Conservation (phyloP, 768 basidiomycete species). For the Collybia sp. region DNA sequence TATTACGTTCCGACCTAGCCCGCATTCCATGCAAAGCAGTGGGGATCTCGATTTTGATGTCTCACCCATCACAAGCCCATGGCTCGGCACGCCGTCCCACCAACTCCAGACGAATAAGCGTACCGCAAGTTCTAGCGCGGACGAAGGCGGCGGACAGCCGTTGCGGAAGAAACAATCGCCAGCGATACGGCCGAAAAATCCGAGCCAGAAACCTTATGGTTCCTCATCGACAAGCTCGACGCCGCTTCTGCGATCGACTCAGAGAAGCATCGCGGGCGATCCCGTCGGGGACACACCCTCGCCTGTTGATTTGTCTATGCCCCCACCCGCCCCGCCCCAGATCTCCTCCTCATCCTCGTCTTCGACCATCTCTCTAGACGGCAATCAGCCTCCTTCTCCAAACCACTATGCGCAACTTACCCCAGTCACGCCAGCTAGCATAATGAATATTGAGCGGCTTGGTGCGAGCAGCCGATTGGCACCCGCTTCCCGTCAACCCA, state of each 20-base stretch:
- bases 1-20: slow-evolving; percentile 57
- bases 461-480: slow-evolving; percentile 42
- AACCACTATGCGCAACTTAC: slow-evolving; percentile 32
- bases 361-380: slow-evolving; percentile 4
- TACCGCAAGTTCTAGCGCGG: slow-evolving; percentile 50
- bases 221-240: slow-evolving; percentile 59
- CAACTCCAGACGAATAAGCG: slow-evolving; percentile 46
- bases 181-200: slow-evolving; percentile 34
- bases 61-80: slow-evolving; percentile 77
- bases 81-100: slow-evolving; percentile 69
- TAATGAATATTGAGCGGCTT: slow-evolving; percentile 82
- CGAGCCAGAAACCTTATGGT: slow-evolving; percentile 20
- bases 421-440: slow-evolving; percentile 87
- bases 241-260: slow-evolving; percentile 43
- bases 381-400: slow-evolving; percentile 10
- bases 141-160: slow-evolving; percentile 37
- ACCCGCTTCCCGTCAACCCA: slow-evolving; percentile 19
- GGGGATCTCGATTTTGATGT: slow-evolving; percentile 67
- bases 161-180: slow-evolving; percentile 54
- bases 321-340: slow-evolving; percentile 63
- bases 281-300: slow-evolving; percentile 63
- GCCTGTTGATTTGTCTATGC: slow-evolving; percentile 87
- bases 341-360: slow-evolving; percentile 9
- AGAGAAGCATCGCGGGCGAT: slow-evolving; percentile 35
- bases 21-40: slow-evolving; percentile 32